Evolutionary conservation across 352 stramenopile genomes (phyloP).

Genomic region (Phytophthora vignae): DNA sequence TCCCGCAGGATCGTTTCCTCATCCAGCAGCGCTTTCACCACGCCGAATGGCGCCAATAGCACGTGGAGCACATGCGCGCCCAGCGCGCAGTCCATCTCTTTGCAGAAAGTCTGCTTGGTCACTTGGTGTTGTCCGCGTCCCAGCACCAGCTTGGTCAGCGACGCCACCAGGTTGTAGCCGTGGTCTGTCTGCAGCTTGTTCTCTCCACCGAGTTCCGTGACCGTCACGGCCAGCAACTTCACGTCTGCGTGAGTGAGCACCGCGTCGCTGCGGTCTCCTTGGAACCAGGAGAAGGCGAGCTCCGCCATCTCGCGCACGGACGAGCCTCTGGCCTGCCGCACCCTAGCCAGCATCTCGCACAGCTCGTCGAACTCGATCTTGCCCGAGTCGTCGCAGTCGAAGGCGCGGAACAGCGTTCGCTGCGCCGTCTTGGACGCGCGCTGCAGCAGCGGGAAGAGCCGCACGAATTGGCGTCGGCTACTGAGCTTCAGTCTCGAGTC

Average conservation of each 20-base stretch:
- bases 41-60: constrained; percentile 65
- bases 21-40: constrained; percentile 53
- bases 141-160: constrained; percentile 34
- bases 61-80: constrained; percentile 52
- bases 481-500: constrained; percentile 56
- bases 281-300: constrained; percentile 75
- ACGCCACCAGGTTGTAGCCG: constrained; percentile 33
- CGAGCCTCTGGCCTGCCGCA: constrained; percentile 30
- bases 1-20: constrained; percentile 52
- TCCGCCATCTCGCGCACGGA: constrained; percentile 48
- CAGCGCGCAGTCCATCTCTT: constrained; percentile 32
- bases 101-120: constrained; percentile 25
- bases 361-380: constrained; percentile 72
- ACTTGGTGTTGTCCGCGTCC: constrained; percentile 26
- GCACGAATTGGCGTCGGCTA: constrained; percentile 52
- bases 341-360: constrained; percentile 62
- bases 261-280: constrained; percentile 29
- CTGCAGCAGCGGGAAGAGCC: constrained; percentile 63
- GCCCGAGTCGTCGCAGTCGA: constrained; percentile 54
- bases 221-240: constrained; percentile 47
- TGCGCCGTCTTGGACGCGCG: constrained; percentile 40
- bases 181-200: constrained; percentile 28
- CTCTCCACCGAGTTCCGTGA: constrained; percentile 27
- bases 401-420: constrained; percentile 53
- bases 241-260: constrained; percentile 43